These are phyloP conservation scores for Cylindrotheca fusiformis DNA, from an alignment of 108 stramenopile genomes.

Conservation along the genomic window DNA sequence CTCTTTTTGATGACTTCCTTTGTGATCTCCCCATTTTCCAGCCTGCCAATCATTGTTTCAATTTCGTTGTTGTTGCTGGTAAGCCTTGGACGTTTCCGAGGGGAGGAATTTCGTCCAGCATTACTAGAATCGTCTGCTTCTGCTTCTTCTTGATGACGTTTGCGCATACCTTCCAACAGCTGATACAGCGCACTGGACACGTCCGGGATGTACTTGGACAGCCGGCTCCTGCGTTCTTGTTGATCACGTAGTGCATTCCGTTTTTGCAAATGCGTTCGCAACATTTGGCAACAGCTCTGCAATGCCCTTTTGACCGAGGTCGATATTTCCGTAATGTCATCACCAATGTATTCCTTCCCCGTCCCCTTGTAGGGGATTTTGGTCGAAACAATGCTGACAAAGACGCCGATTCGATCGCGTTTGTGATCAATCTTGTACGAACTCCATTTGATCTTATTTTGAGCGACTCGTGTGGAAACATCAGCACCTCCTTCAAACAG, in stretches of 20 bases:
- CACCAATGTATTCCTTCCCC: constrained; percentile 94
- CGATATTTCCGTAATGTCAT: constrained; percentile 85
- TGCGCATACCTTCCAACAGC: constrained; percentile 70
- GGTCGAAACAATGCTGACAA: constrained; percentile 94
- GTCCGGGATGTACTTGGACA: constrained; percentile 84
- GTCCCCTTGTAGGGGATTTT: constrained; percentile 99
- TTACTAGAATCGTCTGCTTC: constrained; percentile 7
- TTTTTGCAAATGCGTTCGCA: constrained; percentile 66
- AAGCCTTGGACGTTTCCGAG: constrained; percentile 33
- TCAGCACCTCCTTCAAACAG: constrained; percentile 96
- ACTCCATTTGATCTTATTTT: constrained; percentile 87
- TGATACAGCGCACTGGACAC: constrained; percentile 68
- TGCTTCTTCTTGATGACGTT: constrained; percentile 47
- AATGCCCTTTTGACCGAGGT: constrained; percentile 73
- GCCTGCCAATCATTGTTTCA: constrained; percentile 34
- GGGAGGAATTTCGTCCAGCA: constrained; percentile 11
- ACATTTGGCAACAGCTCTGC: constrained; percentile 78
- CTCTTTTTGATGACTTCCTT: constrained; percentile 39
- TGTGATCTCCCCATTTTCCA: constrained; percentile 50
- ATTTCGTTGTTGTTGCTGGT: not conserved
- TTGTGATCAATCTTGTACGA: constrained; percentile 95
- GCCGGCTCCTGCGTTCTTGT: constrained; percentile 69
- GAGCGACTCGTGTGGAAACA: constrained; percentile 89
- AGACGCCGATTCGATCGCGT: constrained; percentile 91
- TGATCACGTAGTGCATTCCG: constrained; percentile 74